Conservation (phyloP, 164 flowering plant genomes). For the Nelumbo lutea region DNA sequence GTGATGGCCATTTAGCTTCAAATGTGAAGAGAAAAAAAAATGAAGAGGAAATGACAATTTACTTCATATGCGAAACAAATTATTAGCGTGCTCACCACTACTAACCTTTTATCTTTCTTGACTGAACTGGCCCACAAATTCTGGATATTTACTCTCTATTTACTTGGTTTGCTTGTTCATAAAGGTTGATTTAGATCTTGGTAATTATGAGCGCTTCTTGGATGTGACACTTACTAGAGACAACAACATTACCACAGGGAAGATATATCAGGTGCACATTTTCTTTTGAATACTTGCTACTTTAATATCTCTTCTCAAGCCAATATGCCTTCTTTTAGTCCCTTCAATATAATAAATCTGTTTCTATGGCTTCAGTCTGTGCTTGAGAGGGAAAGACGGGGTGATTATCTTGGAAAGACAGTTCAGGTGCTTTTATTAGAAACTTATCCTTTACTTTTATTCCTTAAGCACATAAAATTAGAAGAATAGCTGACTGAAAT, state of each 20-base stretch:
- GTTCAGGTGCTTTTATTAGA: conserved; percentile 61
- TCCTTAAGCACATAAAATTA: background rate
- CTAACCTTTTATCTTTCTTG: too few species aligned
- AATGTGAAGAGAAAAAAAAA: too few species aligned
- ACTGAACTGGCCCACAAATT: too few species aligned
- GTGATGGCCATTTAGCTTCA: background rate
- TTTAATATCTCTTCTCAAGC: background rate
- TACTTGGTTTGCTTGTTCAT: conserved; percentile 5
- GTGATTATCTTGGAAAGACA: conserved; percentile 96
- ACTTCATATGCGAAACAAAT: too few species aligned
- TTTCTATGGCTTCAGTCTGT: conserved; percentile 57
- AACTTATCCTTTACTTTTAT: background rate
- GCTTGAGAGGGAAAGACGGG: conserved; percentile 82
- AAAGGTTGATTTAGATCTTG: conserved; percentile 94
- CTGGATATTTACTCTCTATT: background rate
- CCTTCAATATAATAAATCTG: conserved; percentile 5
- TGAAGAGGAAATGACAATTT: too few species aligned
- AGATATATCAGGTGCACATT: conserved; percentile 80
- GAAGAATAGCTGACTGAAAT: background rate
- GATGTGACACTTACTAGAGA: conserved; percentile 91
- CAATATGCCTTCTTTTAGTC: background rate
- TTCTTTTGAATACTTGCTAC: background rate
- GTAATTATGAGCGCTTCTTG: conserved; percentile 92
- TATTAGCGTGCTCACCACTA: too few species aligned
- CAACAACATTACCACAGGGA: conserved; percentile 95